A percentile compares a stretch with the other conserved stretches of the same genome.
These are phyloP conservation scores for Pythium dissimile DNA, from an alignment of 352 stramenopile species.

Conservation along the genomic window DNA sequence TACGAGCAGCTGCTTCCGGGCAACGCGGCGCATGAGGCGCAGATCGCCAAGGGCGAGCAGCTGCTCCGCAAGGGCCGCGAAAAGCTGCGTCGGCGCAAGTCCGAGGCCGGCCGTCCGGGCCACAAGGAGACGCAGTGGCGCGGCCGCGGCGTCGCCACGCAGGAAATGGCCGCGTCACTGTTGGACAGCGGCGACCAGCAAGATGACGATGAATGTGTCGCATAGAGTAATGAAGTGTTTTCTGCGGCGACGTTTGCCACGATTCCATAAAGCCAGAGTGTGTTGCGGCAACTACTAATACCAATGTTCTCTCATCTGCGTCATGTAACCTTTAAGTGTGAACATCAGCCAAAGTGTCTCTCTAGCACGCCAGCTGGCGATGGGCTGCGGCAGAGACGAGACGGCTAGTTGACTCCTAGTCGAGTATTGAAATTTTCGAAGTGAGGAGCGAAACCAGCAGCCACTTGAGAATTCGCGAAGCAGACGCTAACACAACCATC, in stretches of 20 bases:
- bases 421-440: no score
- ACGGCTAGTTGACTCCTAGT: no score
- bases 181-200: not conserved
- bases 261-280: no score
- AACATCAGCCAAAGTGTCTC: no score
- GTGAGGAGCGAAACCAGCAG: not conserved
- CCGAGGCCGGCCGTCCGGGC: not conserved
- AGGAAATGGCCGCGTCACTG: conserved; percentile 14
- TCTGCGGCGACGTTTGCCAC: no score
- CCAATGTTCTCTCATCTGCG: no score
- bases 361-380: not conserved
- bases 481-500: not conserved
- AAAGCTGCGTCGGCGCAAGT: conserved; percentile 14
- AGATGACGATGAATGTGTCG: not conserved
- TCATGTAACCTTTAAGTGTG: no score
- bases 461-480: not conserved
- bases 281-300: no score
- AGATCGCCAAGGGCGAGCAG: conserved; percentile 43
- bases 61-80: conserved; percentile 54
- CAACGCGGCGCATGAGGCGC: conserved; percentile 30
- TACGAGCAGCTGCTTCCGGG: conserved; percentile 56
- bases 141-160: conserved; percentile 6
- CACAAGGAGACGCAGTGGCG: conserved; percentile 12
- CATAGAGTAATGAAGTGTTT: no score
- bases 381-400: not conserved